Base-by-base conservation (phyloP, 176 grass and related monocot genomes). In the Oryza longistaminata region DNA sequence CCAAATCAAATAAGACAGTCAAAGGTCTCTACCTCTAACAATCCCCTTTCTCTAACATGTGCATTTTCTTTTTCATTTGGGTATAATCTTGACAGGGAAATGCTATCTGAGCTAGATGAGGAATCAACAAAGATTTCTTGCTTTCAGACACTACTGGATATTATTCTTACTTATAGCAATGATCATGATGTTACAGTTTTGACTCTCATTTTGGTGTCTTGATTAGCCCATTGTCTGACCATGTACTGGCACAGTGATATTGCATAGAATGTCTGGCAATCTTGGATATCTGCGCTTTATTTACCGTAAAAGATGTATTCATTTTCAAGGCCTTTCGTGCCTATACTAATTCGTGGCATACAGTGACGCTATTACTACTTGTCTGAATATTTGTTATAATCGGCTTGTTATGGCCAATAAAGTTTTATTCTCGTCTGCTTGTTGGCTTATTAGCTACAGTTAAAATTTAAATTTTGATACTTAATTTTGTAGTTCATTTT, bases 1-100 rank as follows among this genome's bases (percentile, higher is more conserved):
- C 87, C 26, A 96, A 98, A 90, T 74, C 85, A 25, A 94, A 85
- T 16, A 94, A 93, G 65, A 52, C 94, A 94, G 87, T 80, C 85
- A 1, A 92, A 95, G 93, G 88, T 76, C 11, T 25, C 7, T 61
- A 9, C 64, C 33, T 33, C 6, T 46, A 4, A 4, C 8, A 16
- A 62, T 3, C 11, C 13, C 5, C 6, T 31, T 74, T 68, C 9
- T 31, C 6, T 12, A n/a, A 39, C 40, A 46, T 9, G 43, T 58
- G 15, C 4, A 5, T 24, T 52, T 13, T 40, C 7, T 40, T 78
- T 86, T 61, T 74, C 52, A 11, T 9, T n/a, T 61, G 12, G 9
- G 3, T 37, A 19, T 39, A 73, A 7, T 79, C 1, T 13, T 87
- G n/a, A 40, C 82, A 88, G 90, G 82, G 82, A 85, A 85, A 91